Evolutionary conservation across 2,329 filamentous ascomycete genomes (phyloP).

Genomic region (Cytospora piceicola): DNA sequence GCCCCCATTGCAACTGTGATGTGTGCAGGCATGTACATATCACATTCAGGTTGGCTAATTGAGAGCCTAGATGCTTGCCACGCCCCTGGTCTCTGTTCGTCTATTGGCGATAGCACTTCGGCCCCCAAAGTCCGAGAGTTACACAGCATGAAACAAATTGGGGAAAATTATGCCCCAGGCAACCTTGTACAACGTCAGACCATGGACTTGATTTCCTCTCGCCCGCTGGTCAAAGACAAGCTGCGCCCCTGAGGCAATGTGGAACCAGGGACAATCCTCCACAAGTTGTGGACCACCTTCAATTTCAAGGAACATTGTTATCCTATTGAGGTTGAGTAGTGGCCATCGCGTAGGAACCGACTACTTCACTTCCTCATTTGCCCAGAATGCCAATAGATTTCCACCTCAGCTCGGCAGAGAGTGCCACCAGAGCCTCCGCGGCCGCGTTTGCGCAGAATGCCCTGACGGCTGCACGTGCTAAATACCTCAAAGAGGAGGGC

Average conservation of each 20-base stretch:
- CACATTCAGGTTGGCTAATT: no score
- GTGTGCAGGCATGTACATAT: no score
- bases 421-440: background rate
- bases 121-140: no score
- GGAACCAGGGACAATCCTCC: background rate
- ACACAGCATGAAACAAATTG: no score
- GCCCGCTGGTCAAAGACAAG: background rate
- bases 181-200: no score
- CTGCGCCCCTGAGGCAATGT: background rate
- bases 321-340: background rate
- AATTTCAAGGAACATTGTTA: background rate
- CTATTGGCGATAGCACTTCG: background rate
- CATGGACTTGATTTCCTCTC: no score
- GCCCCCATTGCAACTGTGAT: no score
- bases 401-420: background rate
- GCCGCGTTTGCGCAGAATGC: background rate
- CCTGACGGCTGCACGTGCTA: background rate
- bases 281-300: background rate
- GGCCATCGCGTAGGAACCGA: background rate
- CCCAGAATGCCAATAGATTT: conserved; percentile 3
- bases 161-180: no score
- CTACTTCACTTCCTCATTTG: background rate
- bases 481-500: conserved; percentile 13
- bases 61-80: no score
- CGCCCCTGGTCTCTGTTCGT: no score